Conservation (phyloP, 495 filamentous ascomycete genomes). For the Articulospora tetracladia region DNA sequence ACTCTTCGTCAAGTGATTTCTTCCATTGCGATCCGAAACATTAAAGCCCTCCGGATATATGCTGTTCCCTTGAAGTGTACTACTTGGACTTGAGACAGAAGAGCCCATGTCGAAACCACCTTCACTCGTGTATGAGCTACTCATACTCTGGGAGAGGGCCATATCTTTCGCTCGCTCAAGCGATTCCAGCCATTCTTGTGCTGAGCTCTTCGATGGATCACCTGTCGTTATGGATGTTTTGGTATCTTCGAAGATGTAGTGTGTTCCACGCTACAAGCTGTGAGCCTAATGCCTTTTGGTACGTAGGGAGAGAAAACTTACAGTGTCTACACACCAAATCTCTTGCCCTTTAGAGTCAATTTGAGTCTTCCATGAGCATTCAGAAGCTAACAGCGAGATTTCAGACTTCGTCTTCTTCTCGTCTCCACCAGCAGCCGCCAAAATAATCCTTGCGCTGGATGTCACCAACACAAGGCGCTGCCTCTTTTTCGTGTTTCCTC, state of each 20-base stretch:
- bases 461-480: conserved; percentile 96
- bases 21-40: conserved; percentile 44
- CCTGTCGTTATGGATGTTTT: conserved; percentile 50
- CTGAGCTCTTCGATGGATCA: conserved; percentile 44
- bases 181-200: conserved; percentile 84
- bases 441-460: conserved; percentile 78
- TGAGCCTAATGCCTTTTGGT: background rate
- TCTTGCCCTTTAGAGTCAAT: conserved; percentile 78
- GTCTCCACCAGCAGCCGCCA: conserved; percentile 90
- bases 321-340: conserved; percentile 91
- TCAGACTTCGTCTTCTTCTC: conserved; percentile 95
- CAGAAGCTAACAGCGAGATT: conserved; percentile 70
- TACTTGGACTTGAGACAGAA: conserved; percentile 64
- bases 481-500: conserved; percentile 84
- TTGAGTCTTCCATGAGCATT: conserved; percentile 71
- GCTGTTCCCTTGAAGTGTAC: conserved; percentile 56
- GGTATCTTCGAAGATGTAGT: conserved; percentile 88
- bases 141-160: conserved; percentile 64
- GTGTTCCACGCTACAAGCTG: conserved; percentile 70
- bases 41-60: conserved; percentile 35
- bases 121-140: conserved; percentile 63
- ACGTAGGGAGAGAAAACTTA: conserved; percentile 34
- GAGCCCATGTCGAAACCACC: conserved; percentile 70
- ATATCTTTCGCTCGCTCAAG: conserved; percentile 80
- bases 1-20: conserved; percentile 50